phyloP scores from a whole-genome alignment of 1,139 yeast species.

The Candida sanyaensis region DNA sequence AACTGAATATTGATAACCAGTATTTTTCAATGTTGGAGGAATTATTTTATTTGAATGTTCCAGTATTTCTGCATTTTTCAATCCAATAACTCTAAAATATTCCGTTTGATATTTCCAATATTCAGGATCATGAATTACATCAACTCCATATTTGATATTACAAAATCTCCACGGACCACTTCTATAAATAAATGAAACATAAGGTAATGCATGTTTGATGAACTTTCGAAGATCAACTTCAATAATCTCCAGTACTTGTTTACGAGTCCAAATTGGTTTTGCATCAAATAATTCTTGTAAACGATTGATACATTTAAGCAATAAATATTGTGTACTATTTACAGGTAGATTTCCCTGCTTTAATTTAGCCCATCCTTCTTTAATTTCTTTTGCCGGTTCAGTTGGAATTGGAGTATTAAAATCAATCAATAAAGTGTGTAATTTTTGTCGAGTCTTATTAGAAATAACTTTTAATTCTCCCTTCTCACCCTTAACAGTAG shows the following conservation, averaged over 20 bases:
- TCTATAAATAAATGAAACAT: conserved; percentile 74
- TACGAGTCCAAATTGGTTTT: conserved; percentile 86
- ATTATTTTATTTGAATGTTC: conserved; percentile 15
- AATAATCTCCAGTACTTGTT: conserved; percentile 64
- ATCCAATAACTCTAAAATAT: conserved; percentile 62
- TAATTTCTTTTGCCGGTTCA: conserved; percentile 39
- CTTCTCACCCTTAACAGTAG: conserved; percentile 60
- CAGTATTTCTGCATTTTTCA: conserved; percentile 20
- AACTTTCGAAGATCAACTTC: conserved; percentile 53
- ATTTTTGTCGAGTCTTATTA: conserved; percentile 38
- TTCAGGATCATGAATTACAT: conserved; percentile 60
- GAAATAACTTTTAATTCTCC: conserved; percentile 51
- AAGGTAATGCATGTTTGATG: conserved; percentile 77
- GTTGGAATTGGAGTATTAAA: conserved; percentile 30
- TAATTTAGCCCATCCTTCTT: conserved; percentile 32
- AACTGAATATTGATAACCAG: conserved; percentile 25
- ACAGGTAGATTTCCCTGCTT: conserved; percentile 19
- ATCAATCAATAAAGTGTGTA: conserved; percentile 49
- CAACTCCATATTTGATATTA: conserved; percentile 76
- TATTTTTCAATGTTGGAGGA: conserved; percentile 7
- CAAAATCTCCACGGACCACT: conserved; percentile 97
- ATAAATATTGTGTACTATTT: conserved; percentile 29
- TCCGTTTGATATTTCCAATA: conserved; percentile 81
- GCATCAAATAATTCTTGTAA: conserved; percentile 56
- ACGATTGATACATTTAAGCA: conserved; percentile 53